Conservation (phyloP, 352 stramenopile genomes). For the Phytophthora tentaculata region DNA sequence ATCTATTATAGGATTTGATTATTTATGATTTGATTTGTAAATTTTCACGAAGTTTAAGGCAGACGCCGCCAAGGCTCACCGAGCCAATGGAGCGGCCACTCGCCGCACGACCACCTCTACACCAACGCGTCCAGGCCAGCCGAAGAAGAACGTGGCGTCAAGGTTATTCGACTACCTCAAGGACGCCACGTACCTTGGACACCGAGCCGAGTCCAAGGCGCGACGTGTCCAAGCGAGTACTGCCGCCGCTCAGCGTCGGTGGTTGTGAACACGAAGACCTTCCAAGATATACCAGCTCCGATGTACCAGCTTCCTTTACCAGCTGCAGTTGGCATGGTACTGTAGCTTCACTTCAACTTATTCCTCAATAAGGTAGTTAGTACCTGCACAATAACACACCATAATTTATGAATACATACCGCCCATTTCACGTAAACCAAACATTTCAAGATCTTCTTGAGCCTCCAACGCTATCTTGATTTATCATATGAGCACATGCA, state of each 20-base stretch:
- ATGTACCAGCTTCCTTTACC: too few relatives aligned
- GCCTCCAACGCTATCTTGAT: neutral
- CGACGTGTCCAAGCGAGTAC: neutral
- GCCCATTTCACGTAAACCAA: neutral
- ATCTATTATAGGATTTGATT: too few relatives aligned
- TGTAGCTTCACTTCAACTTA: neutral
- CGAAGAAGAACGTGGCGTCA: neutral
- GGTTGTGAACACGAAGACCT: neutral
- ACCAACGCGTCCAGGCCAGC: too few relatives aligned
- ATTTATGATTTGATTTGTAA: too few relatives aligned
- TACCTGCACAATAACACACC: neutral
- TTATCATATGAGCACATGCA: constrained; percentile 30
- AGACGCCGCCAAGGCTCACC: too few relatives aligned
- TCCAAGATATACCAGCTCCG: neutral
- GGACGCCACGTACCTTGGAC: neutral
- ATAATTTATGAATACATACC: neutral
- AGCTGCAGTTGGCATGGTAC: too few relatives aligned
- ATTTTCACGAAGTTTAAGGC: too few relatives aligned
- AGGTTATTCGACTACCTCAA: neutral
- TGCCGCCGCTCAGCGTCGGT: neutral
- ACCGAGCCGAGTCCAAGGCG: neutral
- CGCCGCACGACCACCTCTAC: too few relatives aligned
- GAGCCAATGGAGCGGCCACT: too few relatives aligned
- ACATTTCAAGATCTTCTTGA: neutral
- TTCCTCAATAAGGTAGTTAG: too few relatives aligned